These are phyloP conservation scores for Oryza australiensis DNA, from an alignment of 176 grass and related monocot genomes.

Conservation along the genomic window DNA sequence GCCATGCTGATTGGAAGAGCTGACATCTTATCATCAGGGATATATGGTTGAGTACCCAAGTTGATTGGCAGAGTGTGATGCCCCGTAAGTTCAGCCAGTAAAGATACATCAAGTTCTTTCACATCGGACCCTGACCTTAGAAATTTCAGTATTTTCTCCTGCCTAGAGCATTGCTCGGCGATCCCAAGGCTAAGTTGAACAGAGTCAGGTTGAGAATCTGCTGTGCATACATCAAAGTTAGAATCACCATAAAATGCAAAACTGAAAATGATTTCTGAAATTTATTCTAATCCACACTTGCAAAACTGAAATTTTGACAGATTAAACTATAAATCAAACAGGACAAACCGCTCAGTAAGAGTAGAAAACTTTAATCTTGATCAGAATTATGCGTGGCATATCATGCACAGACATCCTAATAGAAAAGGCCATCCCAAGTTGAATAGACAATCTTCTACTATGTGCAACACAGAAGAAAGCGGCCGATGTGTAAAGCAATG, in stretches of 20 bases:
- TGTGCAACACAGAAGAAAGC: neutral
- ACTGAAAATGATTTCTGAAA: neutral
- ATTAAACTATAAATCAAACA: neutral
- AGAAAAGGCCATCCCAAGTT: neutral
- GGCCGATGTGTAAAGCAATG: neutral
- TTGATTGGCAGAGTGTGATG: constrained; percentile 39
- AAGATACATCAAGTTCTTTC: constrained; percentile 48
- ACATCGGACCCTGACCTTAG: constrained; percentile 60
- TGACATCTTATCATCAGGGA: constrained; percentile 52
- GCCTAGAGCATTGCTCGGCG: constrained; percentile 61
- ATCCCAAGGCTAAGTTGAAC: constrained; percentile 72
- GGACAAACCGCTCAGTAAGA: neutral
- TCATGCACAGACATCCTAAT: neutral
- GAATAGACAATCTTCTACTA: neutral
- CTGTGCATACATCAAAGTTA: constrained; percentile 11
- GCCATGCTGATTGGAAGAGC: constrained; percentile 40
- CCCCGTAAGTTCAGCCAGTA: constrained; percentile 56
- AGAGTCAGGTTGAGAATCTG: constrained; percentile 60
- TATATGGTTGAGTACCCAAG: constrained; percentile 38
- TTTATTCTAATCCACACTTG: neutral
- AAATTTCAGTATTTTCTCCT: constrained; percentile 75
- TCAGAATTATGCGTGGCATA: neutral
- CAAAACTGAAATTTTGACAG: neutral
- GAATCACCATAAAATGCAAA: neutral
- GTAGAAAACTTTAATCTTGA: neutral